Base-by-base conservation (phyloP, 2,329 filamentous ascomycete genomes). In the Cercospora janseana region DNA sequence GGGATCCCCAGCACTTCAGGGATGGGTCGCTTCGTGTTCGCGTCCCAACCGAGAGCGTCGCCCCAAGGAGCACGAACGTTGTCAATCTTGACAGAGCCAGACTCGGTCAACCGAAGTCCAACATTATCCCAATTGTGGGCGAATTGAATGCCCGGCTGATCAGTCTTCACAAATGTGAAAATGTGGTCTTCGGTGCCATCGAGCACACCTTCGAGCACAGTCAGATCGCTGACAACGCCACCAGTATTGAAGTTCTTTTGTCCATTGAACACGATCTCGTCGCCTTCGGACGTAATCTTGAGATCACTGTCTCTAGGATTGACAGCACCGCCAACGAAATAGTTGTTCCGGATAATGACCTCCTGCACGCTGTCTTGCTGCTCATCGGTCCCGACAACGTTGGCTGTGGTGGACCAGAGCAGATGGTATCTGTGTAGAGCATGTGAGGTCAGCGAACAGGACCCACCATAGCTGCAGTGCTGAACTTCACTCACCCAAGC, bases 201-300 rank as follows among this genome's bases (percentile, higher is more conserved):
- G n/a, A 77, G 69, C 0, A 81, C 77, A 15, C 83, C 82, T 59
- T 86, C 82, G 0, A 86, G 73, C 0, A 86, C 80, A 0, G 81
- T 85, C 15, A 86, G 67, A 51, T 86, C 82, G 0, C 81, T 84
- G 2, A 86, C 73, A 0, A 84, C 81, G 20, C 82, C 82, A 0
- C 83, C 83, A 0, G 82, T 86, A 61, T 82, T 86, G 72, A 86
- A 86, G 66, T 79, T 73, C 65, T 86, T 86, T 66, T 73, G 75
- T 1, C 82, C 81, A 51, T 79, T 78, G 65, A 83, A 85, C 2
- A 82, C 63, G 10, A 85, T 64, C 2, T 75, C 68, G 3, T 81
- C 76, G 1, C 77, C 79, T 1, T 80, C 72, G 1, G 72, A 65
- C 0, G 72, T 79, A 53, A 83, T 81, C 23, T 73, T 77, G 6